Conservation (phyloP, 1,284 basidiomycete species). For the Cerioporus squamosus region DNA sequence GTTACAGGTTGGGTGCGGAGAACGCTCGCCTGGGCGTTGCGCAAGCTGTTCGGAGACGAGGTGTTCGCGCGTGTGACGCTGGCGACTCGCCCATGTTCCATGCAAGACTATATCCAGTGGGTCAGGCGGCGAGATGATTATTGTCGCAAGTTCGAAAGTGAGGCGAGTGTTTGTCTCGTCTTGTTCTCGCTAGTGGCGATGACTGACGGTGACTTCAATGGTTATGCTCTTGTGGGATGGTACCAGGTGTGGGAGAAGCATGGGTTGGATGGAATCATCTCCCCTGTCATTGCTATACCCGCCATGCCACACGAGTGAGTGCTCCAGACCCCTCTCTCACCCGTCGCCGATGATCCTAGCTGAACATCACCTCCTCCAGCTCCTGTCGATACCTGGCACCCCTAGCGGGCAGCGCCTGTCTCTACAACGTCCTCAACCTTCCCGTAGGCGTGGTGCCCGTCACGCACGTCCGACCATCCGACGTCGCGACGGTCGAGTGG, state of each 20-base stretch:
- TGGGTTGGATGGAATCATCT: conserved; percentile 76
- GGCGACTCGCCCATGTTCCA: conserved; percentile 41
- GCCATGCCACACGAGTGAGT: conserved; percentile 72
- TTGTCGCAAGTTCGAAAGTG: conserved; percentile 54
- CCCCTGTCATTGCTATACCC: conserved; percentile 75
- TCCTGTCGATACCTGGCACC: not conserved
- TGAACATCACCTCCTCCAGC: not conserved
- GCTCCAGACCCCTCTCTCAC: not conserved
- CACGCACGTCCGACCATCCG: conserved; percentile 73
- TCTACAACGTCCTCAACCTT: conserved; percentile 79
- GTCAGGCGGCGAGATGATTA: conserved; percentile 58
- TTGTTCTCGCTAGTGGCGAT: not conserved
- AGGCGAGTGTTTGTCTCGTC: conserved; percentile 43
- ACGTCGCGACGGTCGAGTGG: conserved; percentile 67
- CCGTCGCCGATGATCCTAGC: too few relatives aligned
- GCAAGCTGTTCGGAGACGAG: conserved; percentile 55
- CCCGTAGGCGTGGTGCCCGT: conserved; percentile 83
- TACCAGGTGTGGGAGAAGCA: conserved; percentile 80
- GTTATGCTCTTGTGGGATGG: too few relatives aligned
- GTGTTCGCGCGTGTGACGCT: conserved; percentile 47
- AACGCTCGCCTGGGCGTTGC: conserved; percentile 51
- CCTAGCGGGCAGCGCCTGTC: conserved; percentile 39
- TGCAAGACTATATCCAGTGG: conserved; percentile 58
- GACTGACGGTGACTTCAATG: too few relatives aligned
- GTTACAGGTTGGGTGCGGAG: conserved; percentile 56